These are phyloP conservation scores for Starmerella sirachaensis DNA, from an alignment of 805 yeast species.

Conservation along the genomic window DNA sequence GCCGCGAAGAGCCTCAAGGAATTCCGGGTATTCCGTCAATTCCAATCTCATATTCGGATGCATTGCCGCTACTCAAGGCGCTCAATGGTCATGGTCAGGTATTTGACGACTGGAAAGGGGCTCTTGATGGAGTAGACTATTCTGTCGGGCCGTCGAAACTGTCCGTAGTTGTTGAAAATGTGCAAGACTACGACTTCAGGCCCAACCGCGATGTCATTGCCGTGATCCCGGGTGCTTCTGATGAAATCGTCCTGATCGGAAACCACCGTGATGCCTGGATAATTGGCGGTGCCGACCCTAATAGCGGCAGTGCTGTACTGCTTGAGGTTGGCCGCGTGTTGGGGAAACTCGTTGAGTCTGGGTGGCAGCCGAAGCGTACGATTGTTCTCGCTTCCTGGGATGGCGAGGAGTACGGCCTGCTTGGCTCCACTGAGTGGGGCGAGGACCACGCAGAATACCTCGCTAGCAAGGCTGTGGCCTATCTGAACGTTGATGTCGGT, in stretches of 20 bases:
- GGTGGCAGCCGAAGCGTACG: slow-evolving; percentile 66
- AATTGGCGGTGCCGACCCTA: slow-evolving; percentile 72
- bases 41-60: slow-evolving; percentile 55
- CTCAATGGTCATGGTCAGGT: slow-evolving; percentile 47
- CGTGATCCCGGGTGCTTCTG: slow-evolving; percentile 41
- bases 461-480: slow-evolving; percentile 45
- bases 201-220: slow-evolving; percentile 57
- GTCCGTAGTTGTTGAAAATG: slow-evolving; percentile 43
- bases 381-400: slow-evolving; percentile 70
- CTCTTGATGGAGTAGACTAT: slow-evolving; percentile 36
- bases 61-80: slow-evolving; percentile 46
- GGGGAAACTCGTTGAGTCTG: slow-evolving; percentile 38
- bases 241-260: slow-evolving; percentile 53
- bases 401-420: slow-evolving; percentile 59
- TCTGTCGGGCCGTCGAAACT: slow-evolving; percentile 40
- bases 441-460: slow-evolving; percentile 43
- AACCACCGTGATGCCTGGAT: slow-evolving; percentile 78
- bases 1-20: slow-evolving; percentile 38
- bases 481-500: slow-evolving; percentile 59
- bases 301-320: slow-evolving; percentile 55
- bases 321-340: slow-evolving; percentile 54
- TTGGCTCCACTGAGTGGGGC: slow-evolving; percentile 72
- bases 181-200: slow-evolving; percentile 49
- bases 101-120: slow-evolving; percentile 35
- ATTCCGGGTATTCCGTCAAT: slow-evolving; percentile 60